A percentile compares a stretch with the other conserved stretches of the same genome.
These are phyloP conservation scores for Agaricus subrufescens DNA, from an alignment of 768 basidiomycete genomes.

Conservation along the genomic window DNA sequence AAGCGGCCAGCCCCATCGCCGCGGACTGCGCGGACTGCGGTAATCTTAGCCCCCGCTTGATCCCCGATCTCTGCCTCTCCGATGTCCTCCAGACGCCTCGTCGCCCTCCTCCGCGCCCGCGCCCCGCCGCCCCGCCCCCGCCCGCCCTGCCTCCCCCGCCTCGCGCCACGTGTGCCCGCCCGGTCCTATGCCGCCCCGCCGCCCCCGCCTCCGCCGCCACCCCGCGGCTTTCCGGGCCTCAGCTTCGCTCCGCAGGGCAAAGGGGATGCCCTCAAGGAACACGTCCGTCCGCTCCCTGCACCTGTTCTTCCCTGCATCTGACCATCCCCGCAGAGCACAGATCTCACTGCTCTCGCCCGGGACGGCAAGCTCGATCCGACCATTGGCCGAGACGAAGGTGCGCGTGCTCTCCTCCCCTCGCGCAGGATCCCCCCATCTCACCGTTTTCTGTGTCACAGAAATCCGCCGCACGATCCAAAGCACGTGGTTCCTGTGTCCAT, in stretches of 20 bases:
- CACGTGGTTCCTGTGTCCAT: slow-evolving; percentile 25
- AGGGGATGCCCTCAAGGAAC: slow-evolving; percentile 85
- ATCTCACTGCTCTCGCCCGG: slow-evolving; percentile 79
- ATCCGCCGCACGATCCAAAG: slow-evolving; percentile 91
- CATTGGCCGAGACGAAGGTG: slow-evolving; percentile 85
- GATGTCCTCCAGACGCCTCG: neutral
- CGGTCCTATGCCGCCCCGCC: slow-evolving; percentile 21
- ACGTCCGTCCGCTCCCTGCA: slow-evolving; percentile 25
- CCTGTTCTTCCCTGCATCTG: neutral
- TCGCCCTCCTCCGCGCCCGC: neutral
- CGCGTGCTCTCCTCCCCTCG: slow-evolving; percentile 6
- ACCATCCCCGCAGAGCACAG: slow-evolving; percentile 52
- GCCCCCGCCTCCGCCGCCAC: slow-evolving; percentile 19
- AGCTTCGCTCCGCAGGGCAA: slow-evolving; percentile 56
- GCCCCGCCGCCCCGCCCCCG: neutral
- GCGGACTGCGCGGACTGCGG: neutral
- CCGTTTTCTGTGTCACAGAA: slow-evolving; percentile 34
- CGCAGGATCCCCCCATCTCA: neutral
- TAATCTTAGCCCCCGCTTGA: neutral
- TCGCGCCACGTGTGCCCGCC: neutral
- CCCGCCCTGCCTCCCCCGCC: neutral
- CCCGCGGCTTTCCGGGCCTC: slow-evolving; percentile 55
- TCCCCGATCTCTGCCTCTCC: neutral
- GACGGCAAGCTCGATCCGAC: slow-evolving; percentile 87
- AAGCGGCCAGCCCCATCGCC: neutral